Evolutionary conservation across 306 rosid genomes (phyloP), one percentile per base, ranked within the genome.

Genomic region (Cucurbita moschata): DNA sequence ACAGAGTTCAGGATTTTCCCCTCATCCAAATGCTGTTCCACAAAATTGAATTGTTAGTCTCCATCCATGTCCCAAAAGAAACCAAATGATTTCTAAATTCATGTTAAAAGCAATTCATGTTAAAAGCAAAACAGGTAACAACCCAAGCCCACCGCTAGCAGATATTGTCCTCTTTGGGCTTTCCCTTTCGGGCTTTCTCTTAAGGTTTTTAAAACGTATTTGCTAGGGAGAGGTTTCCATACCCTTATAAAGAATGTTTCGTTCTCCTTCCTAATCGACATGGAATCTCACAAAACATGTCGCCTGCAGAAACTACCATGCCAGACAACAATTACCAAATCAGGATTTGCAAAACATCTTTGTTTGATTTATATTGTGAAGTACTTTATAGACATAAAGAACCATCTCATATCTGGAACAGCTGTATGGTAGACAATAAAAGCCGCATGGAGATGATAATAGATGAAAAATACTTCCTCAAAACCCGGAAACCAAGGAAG

Each of bases 1-100:
- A 90, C 38, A 77, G 77, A 78, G 77, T 85, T 85, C 83, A 89
- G 76, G 72, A 90, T 75, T 52, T 79, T 81, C 56, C 79, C 84
- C 86, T 86, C 98, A 30, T 88, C 85, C 80, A 88, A 81, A 88
- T 93, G 98, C 97, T 93, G 94, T 82, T 78, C 75, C 85, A 84
- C 26, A 73, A 82, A 43, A 72, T 79, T 81, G 77, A 75, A 59
- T 83, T 83, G 80, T 58, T 70, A 84, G 85, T 86, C 78, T 86
- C 74, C 69, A 77, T 86, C 68, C 69, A 71, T 52, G 18, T 7
- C 47, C 73, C 57, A 3, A 3, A 26, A 69, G 40, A 5, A 13
- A 50, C 53, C 39, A 16, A 30, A 23, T 26, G 71, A 69, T 23
- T 50, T 69, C 26, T 47, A 46, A 49, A 47, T 69, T 69, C 14